A percentile compares a stretch with the other conserved stretches of the same genome.
Evolutionary conservation across 176 grass and related monocot genomes (phyloP).

Genomic region (Lolium multiflorum): DNA sequence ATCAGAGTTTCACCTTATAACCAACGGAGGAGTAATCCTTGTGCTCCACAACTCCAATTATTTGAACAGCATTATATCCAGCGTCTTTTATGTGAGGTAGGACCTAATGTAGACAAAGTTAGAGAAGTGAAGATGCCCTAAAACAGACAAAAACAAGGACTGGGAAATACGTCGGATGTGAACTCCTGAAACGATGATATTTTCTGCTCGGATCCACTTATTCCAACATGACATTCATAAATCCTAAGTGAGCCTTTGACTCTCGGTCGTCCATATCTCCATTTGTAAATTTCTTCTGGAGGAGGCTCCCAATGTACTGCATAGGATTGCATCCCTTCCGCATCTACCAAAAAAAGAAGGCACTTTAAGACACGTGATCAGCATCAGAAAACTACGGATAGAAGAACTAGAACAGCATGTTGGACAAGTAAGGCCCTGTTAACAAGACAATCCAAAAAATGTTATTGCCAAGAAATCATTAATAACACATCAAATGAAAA

Average conservation of each 20-base stretch:
- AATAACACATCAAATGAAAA: constrained; percentile 12
- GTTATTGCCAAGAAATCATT: not conserved
- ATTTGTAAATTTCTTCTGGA: constrained; percentile 83
- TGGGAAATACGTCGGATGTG: constrained; percentile 70
- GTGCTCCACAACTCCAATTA: constrained; percentile 90
- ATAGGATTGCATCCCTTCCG: constrained; percentile 75
- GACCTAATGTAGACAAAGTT: constrained; percentile 56
- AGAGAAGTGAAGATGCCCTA: constrained; percentile 24
- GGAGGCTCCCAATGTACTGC: constrained; percentile 96
- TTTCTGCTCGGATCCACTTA: constrained; percentile 83
- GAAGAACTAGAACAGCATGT: not conserved
- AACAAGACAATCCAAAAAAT: constrained; percentile 28
- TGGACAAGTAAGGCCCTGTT: constrained; percentile 26
- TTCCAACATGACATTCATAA: constrained; percentile 94
- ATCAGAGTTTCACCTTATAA: constrained; percentile 72
- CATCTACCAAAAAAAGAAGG: constrained; percentile 51
- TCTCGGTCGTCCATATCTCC: constrained; percentile 75
- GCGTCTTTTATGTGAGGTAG: constrained; percentile 82
- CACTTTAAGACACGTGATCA: constrained; percentile 34
- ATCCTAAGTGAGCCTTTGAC: constrained; percentile 86
- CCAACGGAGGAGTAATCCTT: constrained; percentile 93
- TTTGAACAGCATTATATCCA: constrained; percentile 92
- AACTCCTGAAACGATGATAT: constrained; percentile 91
- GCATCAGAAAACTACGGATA: constrained; percentile 17
- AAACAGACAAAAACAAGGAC: constrained; percentile 15